Evolutionary conservation across 805 yeast genomes (phyloP), one percentile per base, ranked within the genome.

Genomic region (Pichia gijzeniarum): DNA sequence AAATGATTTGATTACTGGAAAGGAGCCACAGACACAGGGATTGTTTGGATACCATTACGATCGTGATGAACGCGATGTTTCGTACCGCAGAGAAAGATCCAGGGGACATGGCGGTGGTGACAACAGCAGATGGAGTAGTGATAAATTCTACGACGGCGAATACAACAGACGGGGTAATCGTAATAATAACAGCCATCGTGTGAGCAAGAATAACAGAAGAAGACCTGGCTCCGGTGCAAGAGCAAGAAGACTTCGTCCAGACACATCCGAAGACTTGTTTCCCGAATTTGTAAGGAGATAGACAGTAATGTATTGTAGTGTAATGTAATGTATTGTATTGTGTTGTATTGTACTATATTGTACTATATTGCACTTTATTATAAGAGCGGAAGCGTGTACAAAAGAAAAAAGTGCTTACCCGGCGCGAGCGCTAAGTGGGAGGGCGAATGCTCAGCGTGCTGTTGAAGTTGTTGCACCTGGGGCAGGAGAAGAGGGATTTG

Each of bases 21-120:
- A 64, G 13, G 49, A 54, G 60, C 54, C 30, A 35, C 66, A 70
- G 5, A 58, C 65, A 40, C 65, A 66, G 46, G 59, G 76, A 41
- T 55, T 67, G 53, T 65, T 71, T 50, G 70, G 73, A 5, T 38
- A 35, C 13, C 21, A 33, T 13, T 31, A 33, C 8, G 17, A 31
- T 18, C 32, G 38, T 21, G 20, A 21, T 12, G 39, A 14, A 12
- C 31, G 38, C 20, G 38, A 35, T 9, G 28, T 41, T n/a, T n/a
- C 4, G 19, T 17, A 27, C 14, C 33, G 14, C 16, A 27, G 48
- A 27, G 9, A 18, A n/a, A 13, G 14, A 9, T 12, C 20, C 25
- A 33, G 43, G 17, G 22, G 35, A 30, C 16, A 17, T 16, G 21
- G 41, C 10, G 28, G 28, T 25, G 28, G 28, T 10, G 10, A 7